A percentile compares a stretch with the other conserved stretches of the same genome.
phyloP scores from a whole-genome alignment of 1,284 basidiomycete species.

The Mycosarcoma maydis region DNA sequence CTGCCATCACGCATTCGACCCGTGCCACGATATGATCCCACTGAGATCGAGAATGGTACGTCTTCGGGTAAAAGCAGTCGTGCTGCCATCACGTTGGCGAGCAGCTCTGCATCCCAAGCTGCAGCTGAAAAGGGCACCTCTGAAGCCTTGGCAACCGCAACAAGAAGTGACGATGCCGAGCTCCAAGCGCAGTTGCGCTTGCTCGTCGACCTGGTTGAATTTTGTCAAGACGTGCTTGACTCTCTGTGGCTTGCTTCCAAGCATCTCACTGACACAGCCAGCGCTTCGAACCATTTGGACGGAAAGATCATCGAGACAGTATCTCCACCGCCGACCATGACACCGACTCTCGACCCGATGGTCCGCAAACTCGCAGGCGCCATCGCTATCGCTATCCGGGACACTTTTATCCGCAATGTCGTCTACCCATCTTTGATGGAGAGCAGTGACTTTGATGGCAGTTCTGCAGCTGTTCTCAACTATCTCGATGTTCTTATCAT shows the following conservation, averaged over 20 bases:
- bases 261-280: slow-evolving; percentile 19
- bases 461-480: slow-evolving; percentile 94
- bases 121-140: slow-evolving; percentile 2
- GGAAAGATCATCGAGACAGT: slow-evolving; percentile 7
- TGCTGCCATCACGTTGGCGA: slow-evolving; percentile 35
- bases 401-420: slow-evolving; percentile 91
- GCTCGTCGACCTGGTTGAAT: slow-evolving; percentile 88
- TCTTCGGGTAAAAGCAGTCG: slow-evolving; percentile 2
- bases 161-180: slow-evolving; percentile 72
- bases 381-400: slow-evolving; percentile 73
- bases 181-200: slow-evolving; percentile 84
- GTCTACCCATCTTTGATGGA: slow-evolving; percentile 92
- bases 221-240: slow-evolving; percentile 81
- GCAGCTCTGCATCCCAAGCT: slow-evolving; percentile 17
- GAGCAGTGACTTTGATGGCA: slow-evolving; percentile 89
- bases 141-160: slow-evolving; percentile 49
- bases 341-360: slow-evolving; percentile 25
- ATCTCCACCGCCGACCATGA: not conserved
- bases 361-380: slow-evolving; percentile 36
- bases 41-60: slow-evolving; percentile 10
- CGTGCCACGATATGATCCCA: slow-evolving; percentile 27
- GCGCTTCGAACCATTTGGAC: slow-evolving; percentile 1
- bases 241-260: slow-evolving; percentile 31
- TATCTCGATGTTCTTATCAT: slow-evolving; percentile 77
- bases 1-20: slow-evolving; percentile 71